Base-by-base conservation (phyloP, 225 moss, liverwort and hornwort species). In the Climacium dendroides region DNA sequence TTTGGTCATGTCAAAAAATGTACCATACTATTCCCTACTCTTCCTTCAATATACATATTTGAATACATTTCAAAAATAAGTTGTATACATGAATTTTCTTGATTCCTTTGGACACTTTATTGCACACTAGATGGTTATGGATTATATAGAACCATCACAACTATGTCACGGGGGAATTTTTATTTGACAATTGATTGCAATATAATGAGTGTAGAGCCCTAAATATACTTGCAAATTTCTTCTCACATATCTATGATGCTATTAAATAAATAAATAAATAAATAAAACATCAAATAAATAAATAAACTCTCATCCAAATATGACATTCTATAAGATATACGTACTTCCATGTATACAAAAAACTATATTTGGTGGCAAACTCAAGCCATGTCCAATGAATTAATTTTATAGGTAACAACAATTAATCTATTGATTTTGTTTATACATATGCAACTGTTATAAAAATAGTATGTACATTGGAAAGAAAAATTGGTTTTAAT, bases 371-470 rank as follows among this genome's bases (percentile, higher is more conserved):
- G 55, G 17, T 54, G 6, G 17, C 25, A 34, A n/a, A 77, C 4
- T 54, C 10, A 17, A 54, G 2, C 2, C 54, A 25, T n/a, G 3
- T 54, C 4, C 0, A 19, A n/a, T 22, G 4, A n/a, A 86, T 79
- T 2, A 10, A 37, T 5, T 20, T 14, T 57, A 11, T 15, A 28
- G 23, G 6, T 23, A 11, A 13, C 15, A 39, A 26, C 0, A 35
- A n/a, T 57, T 28, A 10, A 57, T 26, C 1, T 34, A 1, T 25
- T 30, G 1, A 15, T 66, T 24, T 34, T 43, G 5, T 35, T 45
- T 18, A 18, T 2, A 32, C 3, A 18, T 9, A 9, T 22, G 6
- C 0, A 4, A 1, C 10, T 3, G 0, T 75, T 4, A 35, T 5
- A 6, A 34, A 37, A 82, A 20, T 1, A 39, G 3, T 43, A 17